Percentiles rank a stretch among this genome's conserved stretches.
Conservation (phyloP, 2,329 filamentous ascomycete species). For the Claviceps lovelessii region DNA sequence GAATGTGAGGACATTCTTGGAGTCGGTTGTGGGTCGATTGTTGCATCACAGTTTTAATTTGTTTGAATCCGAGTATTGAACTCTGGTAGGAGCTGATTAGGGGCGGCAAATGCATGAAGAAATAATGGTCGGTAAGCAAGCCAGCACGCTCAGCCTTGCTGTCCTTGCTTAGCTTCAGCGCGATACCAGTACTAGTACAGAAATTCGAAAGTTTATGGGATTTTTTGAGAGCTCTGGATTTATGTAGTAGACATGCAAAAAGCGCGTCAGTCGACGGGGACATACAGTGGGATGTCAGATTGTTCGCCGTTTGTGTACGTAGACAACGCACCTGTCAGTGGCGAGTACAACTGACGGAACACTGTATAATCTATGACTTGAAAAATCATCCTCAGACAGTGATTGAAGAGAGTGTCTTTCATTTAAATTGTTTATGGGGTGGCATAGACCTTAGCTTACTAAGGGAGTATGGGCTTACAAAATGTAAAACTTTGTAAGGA, state of each 20-base stretch:
- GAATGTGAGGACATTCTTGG: slow-evolving; percentile 13
- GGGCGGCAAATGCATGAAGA: neutral
- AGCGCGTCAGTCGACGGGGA: neutral
- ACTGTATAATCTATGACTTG: too few relatives aligned
- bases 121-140: slow-evolving; percentile 2
- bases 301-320: too few relatives aligned
- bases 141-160: neutral
- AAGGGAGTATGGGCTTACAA: too few relatives aligned
- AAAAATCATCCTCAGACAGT: too few relatives aligned
- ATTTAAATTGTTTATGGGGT: too few relatives aligned
- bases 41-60: neutral
- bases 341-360: too few relatives aligned
- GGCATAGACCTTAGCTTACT: too few relatives aligned
- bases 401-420: too few relatives aligned
- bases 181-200: neutral
- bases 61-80: neutral
- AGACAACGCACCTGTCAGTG: too few relatives aligned
- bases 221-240: slow-evolving; percentile 5
- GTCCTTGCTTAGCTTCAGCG: neutral
- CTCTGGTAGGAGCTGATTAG: neutral
- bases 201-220: neutral
- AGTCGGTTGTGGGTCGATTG: neutral
- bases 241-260: slow-evolving; percentile 8
- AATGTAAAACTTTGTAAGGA: too few relatives aligned
- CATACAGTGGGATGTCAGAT: too few relatives aligned